A percentile compares a stretch with the other conserved stretches of the same genome.
phyloP scores from a whole-genome alignment of 768 basidiomycete species.

The Phaeolepiota aurea region DNA sequence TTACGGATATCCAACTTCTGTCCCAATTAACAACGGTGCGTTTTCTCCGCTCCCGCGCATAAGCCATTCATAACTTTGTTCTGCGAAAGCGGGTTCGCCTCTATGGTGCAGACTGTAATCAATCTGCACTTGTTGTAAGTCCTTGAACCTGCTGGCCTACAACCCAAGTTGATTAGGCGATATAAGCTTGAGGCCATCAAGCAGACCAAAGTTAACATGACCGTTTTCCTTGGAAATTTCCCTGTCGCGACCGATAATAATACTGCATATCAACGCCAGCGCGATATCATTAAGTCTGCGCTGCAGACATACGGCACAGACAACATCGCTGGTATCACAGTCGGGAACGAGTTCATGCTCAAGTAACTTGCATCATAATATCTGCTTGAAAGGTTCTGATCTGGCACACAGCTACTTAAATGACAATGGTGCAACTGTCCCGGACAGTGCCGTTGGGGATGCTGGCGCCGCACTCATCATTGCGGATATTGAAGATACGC shows the following conservation, averaged over 20 bases:
- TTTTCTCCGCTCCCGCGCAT: conserved; percentile 9
- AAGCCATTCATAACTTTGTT: neutral
- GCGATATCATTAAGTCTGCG: conserved; percentile 53
- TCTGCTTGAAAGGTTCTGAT: too few species aligned
- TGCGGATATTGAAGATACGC: conserved; percentile 59
- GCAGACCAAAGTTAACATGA: conserved; percentile 82
- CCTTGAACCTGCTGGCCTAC: neutral
- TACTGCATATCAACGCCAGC: conserved; percentile 69
- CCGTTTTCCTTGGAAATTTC: conserved; percentile 72
- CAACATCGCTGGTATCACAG: conserved; percentile 74
- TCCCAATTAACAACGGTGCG: conserved; percentile 73
- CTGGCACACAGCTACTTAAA: conserved; percentile 54
- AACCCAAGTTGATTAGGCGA: neutral
- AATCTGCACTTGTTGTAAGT: conserved; percentile 64
- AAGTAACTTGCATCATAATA: conserved; percentile 39
- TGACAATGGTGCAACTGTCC: conserved; percentile 34
- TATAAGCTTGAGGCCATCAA: conserved; percentile 76
- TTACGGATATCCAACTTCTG: conserved; percentile 68
- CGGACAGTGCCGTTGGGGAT: conserved; percentile 54
- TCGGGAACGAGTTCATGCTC: conserved; percentile 89
- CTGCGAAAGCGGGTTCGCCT: conserved; percentile 53
- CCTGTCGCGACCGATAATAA: conserved; percentile 51
- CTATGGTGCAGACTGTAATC: conserved; percentile 86
- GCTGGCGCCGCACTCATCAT: conserved; percentile 57
- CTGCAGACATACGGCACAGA: conserved; percentile 71